These are phyloP conservation scores for Trichoderma aggressivum DNA, from an alignment of 2,329 filamentous ascomycete species.

Conservation along the genomic window DNA sequence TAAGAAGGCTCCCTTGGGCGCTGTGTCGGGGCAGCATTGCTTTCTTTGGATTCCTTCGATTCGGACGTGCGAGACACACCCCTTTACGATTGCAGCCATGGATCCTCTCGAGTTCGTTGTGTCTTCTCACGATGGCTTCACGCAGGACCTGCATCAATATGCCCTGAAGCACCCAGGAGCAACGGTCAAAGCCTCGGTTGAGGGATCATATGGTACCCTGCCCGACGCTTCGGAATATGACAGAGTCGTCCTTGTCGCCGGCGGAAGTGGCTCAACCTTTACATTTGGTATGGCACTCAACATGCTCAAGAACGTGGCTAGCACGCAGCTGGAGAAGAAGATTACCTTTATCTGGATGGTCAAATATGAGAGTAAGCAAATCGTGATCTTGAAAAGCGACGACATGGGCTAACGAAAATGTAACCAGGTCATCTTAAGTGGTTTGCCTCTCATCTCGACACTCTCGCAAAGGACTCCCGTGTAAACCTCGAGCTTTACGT, in stretches of 20 bases:
- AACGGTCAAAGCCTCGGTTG: conserved; percentile 49
- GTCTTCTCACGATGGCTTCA: conserved; percentile 57
- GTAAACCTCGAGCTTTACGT: conserved; percentile 36
- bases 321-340: conserved; percentile 23
- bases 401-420: background rate
- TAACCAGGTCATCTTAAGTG: conserved; percentile 35
- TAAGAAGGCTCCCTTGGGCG: conserved; percentile 44
- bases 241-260: conserved; percentile 57
- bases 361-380: conserved; percentile 34
- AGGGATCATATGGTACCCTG: conserved; percentile 57
- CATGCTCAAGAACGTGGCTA: conserved; percentile 31
- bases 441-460: conserved; percentile 36
- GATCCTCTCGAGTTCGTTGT: conserved; percentile 57
- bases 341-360: conserved; percentile 43
- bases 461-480: conserved; percentile 30
- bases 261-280: conserved; percentile 60
- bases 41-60: conserved; percentile 62
- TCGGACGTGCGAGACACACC: conserved; percentile 56
- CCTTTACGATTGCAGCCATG: conserved; percentile 57
- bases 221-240: conserved; percentile 52
- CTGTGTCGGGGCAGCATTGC: conserved; percentile 56
- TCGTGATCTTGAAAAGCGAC: background rate
- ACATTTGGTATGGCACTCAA: conserved; percentile 40
- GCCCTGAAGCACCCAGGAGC: conserved; percentile 49
- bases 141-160: conserved; percentile 50